Percentiles rank a stretch among this genome's conserved stretches.
Conservation (phyloP, 345 rosid genomes). For the Camelina neglecta region DNA sequence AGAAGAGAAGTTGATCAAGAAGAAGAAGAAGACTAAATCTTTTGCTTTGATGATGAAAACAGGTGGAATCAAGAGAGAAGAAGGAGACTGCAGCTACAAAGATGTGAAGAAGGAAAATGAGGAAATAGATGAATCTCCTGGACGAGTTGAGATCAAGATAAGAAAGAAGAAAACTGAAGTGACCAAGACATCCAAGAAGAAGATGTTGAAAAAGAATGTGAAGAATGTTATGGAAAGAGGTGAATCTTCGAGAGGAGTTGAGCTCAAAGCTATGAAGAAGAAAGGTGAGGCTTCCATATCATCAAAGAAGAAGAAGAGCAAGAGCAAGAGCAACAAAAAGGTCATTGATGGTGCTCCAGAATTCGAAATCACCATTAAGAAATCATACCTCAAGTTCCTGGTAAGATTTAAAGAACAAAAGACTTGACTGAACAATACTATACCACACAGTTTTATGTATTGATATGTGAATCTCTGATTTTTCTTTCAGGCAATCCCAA, state of each 20-base stretch:
- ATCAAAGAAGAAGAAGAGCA: background rate
- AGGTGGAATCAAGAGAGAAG: constrained; percentile 30
- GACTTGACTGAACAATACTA: background rate
- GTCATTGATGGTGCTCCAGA: background rate
- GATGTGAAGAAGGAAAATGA: constrained; percentile 37
- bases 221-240: background rate
- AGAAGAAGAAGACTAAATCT: background rate
- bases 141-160: background rate
- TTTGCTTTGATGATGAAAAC: constrained; percentile 26
- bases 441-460: background rate
- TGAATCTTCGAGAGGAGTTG: background rate
- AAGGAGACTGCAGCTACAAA: constrained; percentile 7
- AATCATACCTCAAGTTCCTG: constrained; percentile 35
- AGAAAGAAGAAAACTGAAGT: background rate
- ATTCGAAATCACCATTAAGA: constrained; percentile 33
- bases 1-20: constrained; percentile 5
- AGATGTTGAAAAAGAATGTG: constrained; percentile 12
- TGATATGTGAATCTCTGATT: background rate
- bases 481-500: constrained; percentile 34
- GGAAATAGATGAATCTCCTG: constrained; percentile 15
- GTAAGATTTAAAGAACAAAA: constrained; percentile 18
- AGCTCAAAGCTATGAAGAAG: background rate
- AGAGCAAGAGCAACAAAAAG: background rate
- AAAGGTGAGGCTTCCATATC: background rate
- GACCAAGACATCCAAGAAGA: background rate